phyloP scores from a whole-genome alignment of 768 basidiomycete genomes.

The Rhizopogon salebrosus region DNA sequence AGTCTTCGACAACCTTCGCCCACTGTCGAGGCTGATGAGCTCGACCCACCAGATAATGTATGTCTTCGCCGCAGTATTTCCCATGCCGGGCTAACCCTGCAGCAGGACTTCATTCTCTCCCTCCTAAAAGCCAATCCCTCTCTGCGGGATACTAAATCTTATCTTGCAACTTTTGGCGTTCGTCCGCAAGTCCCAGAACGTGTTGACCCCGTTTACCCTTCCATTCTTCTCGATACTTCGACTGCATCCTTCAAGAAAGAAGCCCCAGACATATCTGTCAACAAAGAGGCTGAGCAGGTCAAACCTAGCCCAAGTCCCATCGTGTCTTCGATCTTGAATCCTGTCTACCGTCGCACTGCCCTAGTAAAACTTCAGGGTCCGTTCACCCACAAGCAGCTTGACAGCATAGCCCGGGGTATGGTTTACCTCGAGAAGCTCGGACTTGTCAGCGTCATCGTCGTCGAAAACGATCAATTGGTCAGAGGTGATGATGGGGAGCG shows the following conservation, averaged over 20 bases:
- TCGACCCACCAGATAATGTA: slow-evolving; percentile 45
- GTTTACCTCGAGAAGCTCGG: slow-evolving; percentile 96
- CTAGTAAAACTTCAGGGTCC: slow-evolving; percentile 97
- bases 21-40: slow-evolving; percentile 19
- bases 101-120: slow-evolving; percentile 92
- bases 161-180: slow-evolving; percentile 86
- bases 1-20: slow-evolving; percentile 19
- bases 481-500: slow-evolving; percentile 71
- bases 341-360: slow-evolving; percentile 79
- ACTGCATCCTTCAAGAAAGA: slow-evolving; percentile 15
- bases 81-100: slow-evolving; percentile 6
- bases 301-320: slow-evolving; percentile 44
- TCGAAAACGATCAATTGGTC: slow-evolving; percentile 78
- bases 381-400: slow-evolving; percentile 87
- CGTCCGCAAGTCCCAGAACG: slow-evolving; percentile 38
- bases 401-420: slow-evolving; percentile 90
- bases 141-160: slow-evolving; percentile 82
- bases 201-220: slow-evolving; percentile 19
- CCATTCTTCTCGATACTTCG: slow-evolving; percentile 19
- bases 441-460: slow-evolving; percentile 90
- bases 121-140: slow-evolving; percentile 93
- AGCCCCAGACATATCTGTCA: slow-evolving; percentile 8
- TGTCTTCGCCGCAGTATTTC: slow-evolving; percentile 9
- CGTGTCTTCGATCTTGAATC: slow-evolving; percentile 76
- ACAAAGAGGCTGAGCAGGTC: slow-evolving; percentile 29